phyloP scores from a whole-genome alignment of 371 early-diverging fungal genomes.

The Aphelidium insulamus region DNA sequence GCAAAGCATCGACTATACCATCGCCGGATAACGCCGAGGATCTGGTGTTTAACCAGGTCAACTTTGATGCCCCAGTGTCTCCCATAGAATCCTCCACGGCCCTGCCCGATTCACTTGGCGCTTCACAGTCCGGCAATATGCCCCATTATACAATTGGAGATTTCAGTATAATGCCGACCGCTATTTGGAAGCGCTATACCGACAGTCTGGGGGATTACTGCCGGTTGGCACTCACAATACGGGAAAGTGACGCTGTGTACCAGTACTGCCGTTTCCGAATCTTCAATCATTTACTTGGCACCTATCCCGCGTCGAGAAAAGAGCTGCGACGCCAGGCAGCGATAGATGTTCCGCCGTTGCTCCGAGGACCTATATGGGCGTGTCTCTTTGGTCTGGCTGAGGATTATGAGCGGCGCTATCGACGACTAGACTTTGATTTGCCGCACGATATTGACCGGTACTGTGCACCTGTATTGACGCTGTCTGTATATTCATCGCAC shows the following conservation, averaged over 20 bases:
- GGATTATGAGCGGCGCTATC: slow-evolving; percentile 20
- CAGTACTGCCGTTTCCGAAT: slow-evolving; percentile 33
- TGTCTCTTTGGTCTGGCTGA: slow-evolving; percentile 41
- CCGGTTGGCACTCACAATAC: slow-evolving; percentile 16
- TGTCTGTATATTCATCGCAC: neutral
- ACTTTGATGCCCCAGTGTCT: neutral
- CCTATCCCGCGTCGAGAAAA: slow-evolving; percentile 38
- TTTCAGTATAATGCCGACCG: neutral
- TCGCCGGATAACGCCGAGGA: no score
- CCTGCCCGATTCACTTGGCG: neutral
- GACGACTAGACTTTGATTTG: slow-evolving; percentile 20
- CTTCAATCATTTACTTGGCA: slow-evolving; percentile 33
- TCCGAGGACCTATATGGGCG: slow-evolving; percentile 56
- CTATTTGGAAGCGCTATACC: neutral
- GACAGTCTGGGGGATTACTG: neutral
- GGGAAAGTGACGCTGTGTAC: slow-evolving; percentile 44
- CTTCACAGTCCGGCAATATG: neutral
- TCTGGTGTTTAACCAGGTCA: no score
- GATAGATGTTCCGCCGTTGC: slow-evolving; percentile 43
- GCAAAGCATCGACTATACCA: no score
- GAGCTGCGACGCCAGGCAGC: slow-evolving; percentile 44
- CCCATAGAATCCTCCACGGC: neutral
- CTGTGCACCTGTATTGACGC: neutral
- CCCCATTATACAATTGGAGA: neutral
- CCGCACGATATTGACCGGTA: neutral